Percentiles rank a stretch among this genome's conserved stretches.
These are phyloP conservation scores for Chaetomium sp. DNA, from an alignment of 2,329 filamentous ascomycete species.

Conservation along the genomic window DNA sequence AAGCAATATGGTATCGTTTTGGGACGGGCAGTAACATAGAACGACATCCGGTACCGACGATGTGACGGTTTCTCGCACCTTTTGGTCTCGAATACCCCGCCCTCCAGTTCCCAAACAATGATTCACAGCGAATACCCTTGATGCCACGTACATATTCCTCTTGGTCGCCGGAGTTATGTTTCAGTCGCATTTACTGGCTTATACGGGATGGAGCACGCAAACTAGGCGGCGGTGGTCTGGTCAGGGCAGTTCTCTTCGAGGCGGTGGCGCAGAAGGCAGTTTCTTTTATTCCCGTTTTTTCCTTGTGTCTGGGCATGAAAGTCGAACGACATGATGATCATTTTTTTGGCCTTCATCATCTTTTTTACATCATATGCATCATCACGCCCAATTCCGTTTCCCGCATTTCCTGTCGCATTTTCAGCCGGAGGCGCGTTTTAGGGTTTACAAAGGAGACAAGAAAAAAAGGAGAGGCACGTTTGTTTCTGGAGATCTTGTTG, in stretches of 20 bases:
- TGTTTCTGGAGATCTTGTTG: not conserved
- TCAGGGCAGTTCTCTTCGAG: constrained; percentile 5
- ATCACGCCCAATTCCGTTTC: constrained; percentile 13
- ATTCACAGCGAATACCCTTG: constrained; percentile 22
- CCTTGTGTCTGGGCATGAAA: constrained; percentile 9
- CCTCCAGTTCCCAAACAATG: constrained; percentile 16
- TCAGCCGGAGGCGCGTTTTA: constrained; percentile 1
- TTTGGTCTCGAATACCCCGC: constrained; percentile 31
- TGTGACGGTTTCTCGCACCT: constrained; percentile 15
- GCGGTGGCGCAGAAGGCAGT: constrained; percentile 13
- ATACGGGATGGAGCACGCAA: constrained; percentile 6
- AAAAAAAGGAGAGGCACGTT: constrained; percentile 19
- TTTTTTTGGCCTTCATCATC: constrained; percentile 10
- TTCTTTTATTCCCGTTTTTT: constrained; percentile 9
- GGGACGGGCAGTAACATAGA: constrained; percentile 34
- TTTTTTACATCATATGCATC: constrained; percentile 14
- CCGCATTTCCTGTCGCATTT: constrained; percentile 8
- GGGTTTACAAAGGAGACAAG: constrained; percentile 8
- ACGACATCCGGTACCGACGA: constrained; percentile 24
- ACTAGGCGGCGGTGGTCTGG: not conserved
- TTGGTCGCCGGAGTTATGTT: constrained; percentile 11
- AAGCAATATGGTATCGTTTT: constrained; percentile 35
- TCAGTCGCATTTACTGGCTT: constrained; percentile 14
- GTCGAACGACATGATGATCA: constrained; percentile 25
- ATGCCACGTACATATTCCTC: constrained; percentile 20